These are phyloP conservation scores for Alternaria sp. DNA, from an alignment of 2,329 filamentous ascomycete genomes.

Conservation along the genomic window DNA sequence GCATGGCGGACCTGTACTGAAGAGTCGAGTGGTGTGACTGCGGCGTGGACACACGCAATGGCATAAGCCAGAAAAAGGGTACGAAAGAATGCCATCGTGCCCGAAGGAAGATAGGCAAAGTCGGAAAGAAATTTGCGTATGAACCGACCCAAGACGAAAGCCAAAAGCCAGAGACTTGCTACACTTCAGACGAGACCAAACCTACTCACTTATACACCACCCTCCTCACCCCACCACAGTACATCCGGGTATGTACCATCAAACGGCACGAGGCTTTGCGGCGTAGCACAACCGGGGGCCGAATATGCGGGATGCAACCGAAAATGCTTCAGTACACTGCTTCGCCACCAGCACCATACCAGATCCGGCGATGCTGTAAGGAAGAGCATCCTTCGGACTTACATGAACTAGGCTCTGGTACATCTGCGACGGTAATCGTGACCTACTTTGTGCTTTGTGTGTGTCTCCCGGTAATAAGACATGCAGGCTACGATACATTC, in stretches of 20 bases:
- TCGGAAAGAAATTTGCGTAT: not conserved
- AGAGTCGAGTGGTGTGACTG: not conserved
- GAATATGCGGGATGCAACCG: constrained; percentile 2
- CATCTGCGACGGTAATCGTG: not conserved
- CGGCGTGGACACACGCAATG: not conserved
- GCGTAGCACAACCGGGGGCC: not conserved
- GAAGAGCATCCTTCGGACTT: not conserved
- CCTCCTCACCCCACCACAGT: not conserved
- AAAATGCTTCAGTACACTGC: constrained; percentile 7
- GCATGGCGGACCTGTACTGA: constrained; percentile 12
- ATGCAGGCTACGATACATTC: not conserved
- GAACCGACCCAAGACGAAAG: not conserved
- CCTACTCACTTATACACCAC: constrained; percentile 2
- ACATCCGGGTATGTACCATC: not conserved
- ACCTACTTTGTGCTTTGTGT: not conserved
- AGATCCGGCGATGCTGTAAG: not conserved
- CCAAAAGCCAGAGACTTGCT: not conserved
- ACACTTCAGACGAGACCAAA: not conserved
- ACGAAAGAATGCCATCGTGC: not conserved
- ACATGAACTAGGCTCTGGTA: not conserved
- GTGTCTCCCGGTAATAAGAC: not conserved
- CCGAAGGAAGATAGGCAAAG: not conserved
- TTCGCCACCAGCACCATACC: not conserved
- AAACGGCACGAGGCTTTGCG: not conserved
- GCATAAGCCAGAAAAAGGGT: not conserved